Conservation (phyloP, 805 yeast species). For the Ogataea pini region DNA sequence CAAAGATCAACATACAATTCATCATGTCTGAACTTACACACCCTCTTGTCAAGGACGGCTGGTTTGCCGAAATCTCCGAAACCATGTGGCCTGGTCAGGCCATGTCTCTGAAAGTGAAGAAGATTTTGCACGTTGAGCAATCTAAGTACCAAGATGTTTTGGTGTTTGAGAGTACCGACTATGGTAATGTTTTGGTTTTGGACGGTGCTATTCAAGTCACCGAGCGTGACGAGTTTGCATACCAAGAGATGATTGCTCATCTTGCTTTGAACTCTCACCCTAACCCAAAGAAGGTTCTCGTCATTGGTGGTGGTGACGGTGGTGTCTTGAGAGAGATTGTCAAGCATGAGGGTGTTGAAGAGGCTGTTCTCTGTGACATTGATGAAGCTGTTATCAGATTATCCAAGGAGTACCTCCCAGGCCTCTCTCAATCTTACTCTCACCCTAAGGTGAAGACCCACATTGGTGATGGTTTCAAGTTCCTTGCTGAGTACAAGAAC, state of each 20-base stretch:
- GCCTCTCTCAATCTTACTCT: conserved; percentile 76
- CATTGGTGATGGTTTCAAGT: conserved; percentile 98
- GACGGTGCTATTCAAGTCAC: conserved; percentile 96
- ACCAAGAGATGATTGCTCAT: conserved; percentile 98
- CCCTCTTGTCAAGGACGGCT: conserved; percentile 75
- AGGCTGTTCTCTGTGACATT: conserved; percentile 90
- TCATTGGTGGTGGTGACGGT: conserved; percentile 99
- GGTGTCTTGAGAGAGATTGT: conserved; percentile 95
- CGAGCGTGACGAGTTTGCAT: conserved; percentile 95
- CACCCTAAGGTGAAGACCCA: conserved; percentile 90
- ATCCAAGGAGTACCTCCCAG: conserved; percentile 84
- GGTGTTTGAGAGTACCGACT: conserved; percentile 88
- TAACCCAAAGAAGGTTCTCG: conserved; percentile 89
- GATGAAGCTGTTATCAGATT: conserved; percentile 90
- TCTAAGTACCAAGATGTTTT: conserved; percentile 92
- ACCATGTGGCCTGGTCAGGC: conserved; percentile 99
- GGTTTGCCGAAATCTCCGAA: conserved; percentile 95
- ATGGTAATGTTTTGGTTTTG: conserved; percentile 92
- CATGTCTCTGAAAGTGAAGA: conserved; percentile 84
- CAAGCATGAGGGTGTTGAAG: conserved; percentile 83
- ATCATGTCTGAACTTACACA: conserved; percentile 44
- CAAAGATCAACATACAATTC: too few species aligned
- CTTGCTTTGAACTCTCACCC: conserved; percentile 91
- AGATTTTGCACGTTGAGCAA: conserved; percentile 79
- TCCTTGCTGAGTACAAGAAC: conserved; percentile 77